A percentile compares a stretch with the other conserved stretches of the same genome.
phyloP scores from a whole-genome alignment of 2,329 filamentous ascomycete species.

The Penicillium sp. region DNA sequence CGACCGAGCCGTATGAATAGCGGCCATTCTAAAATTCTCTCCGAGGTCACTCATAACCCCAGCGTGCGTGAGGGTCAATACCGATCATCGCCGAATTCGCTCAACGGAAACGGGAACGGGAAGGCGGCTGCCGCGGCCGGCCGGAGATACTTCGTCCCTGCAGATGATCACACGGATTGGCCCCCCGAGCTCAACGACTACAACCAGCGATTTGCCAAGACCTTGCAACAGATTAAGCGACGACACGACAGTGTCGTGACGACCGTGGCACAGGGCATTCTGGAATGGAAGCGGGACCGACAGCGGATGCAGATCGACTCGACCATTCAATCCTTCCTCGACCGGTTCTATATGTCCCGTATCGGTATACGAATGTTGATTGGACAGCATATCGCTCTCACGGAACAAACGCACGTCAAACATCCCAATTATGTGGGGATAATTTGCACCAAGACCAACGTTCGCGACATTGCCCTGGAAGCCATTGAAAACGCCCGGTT shows the following conservation, averaged over 20 bases:
- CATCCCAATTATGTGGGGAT: slow-evolving; percentile 97
- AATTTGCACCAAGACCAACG: slow-evolving; percentile 98
- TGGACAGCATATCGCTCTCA: slow-evolving; percentile 95
- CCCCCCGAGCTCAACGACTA: slow-evolving; percentile 91
- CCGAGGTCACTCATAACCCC: slow-evolving; percentile 84
- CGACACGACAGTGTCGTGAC: slow-evolving; percentile 96
- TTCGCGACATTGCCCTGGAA: slow-evolving; percentile 89
- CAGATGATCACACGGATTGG: slow-evolving; percentile 87
- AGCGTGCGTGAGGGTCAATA: slow-evolving; percentile 85
- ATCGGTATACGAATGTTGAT: slow-evolving; percentile 99
- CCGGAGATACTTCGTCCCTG: slow-evolving; percentile 84
- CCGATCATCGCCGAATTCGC: slow-evolving; percentile 46
- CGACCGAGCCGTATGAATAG: slow-evolving; percentile 50
- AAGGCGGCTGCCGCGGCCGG: slow-evolving; percentile 48
- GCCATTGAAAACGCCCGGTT: slow-evolving; percentile 99
- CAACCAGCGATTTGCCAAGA: slow-evolving; percentile 86
- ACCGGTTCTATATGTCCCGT: slow-evolving; percentile 99
- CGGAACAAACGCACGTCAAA: slow-evolving; percentile 83
- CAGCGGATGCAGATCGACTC: slow-evolving; percentile 98
- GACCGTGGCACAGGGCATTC: slow-evolving; percentile 94
- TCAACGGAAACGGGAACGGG: slow-evolving; percentile 47
- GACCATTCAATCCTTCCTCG: slow-evolving; percentile 94
- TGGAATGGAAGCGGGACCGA: slow-evolving; percentile 94
- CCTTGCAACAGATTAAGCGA: slow-evolving; percentile 89
- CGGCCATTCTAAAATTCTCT: slow-evolving; percentile 65